These are phyloP conservation scores for Arthrobotrys musiformis DNA, from an alignment of 2,329 filamentous ascomycete species.

Conservation along the genomic window DNA sequence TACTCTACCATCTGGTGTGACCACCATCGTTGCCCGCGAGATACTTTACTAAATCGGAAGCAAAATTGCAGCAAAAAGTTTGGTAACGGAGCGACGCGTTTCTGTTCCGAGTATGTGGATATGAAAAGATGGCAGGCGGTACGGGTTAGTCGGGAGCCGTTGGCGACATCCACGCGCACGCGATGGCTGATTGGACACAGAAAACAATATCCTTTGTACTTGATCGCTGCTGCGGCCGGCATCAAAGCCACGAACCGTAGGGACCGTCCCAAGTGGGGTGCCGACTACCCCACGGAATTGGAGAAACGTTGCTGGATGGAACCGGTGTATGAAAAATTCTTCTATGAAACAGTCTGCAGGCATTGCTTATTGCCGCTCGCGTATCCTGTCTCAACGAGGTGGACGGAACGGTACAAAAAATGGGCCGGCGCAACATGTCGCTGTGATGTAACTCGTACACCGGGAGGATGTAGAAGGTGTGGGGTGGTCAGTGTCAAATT, in stretches of 20 bases:
- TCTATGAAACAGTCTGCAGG: conserved; percentile 25
- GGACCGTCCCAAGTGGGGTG: not conserved
- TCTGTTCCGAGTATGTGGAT: conserved; percentile 15
- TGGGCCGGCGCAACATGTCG: not conserved
- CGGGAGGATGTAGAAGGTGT: conserved; percentile 33
- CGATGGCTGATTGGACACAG: conserved; percentile 25
- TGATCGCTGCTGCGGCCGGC: conserved; percentile 19
- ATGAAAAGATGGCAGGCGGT: conserved; percentile 5
- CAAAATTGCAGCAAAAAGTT: not conserved
- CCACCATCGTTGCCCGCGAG: conserved; percentile 42
- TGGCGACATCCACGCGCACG: not conserved
- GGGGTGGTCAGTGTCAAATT: conserved; percentile 43
- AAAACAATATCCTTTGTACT: conserved; percentile 15
- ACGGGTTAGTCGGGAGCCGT: not conserved
- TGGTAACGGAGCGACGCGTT: not conserved
- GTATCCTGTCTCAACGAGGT: not conserved
- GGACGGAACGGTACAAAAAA: not conserved
- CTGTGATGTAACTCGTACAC: not conserved
- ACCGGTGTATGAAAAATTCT: conserved; percentile 33
- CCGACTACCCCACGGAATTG: not conserved
- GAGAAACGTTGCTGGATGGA: conserved; percentile 22
- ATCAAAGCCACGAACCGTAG: not conserved
- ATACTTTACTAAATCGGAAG: conserved; percentile 7
- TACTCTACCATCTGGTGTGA: conserved; percentile 46
- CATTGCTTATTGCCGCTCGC: conserved; percentile 28